phyloP scores from a whole-genome alignment of 2,329 filamentous ascomycete genomes.

The Aspergillus latus region DNA sequence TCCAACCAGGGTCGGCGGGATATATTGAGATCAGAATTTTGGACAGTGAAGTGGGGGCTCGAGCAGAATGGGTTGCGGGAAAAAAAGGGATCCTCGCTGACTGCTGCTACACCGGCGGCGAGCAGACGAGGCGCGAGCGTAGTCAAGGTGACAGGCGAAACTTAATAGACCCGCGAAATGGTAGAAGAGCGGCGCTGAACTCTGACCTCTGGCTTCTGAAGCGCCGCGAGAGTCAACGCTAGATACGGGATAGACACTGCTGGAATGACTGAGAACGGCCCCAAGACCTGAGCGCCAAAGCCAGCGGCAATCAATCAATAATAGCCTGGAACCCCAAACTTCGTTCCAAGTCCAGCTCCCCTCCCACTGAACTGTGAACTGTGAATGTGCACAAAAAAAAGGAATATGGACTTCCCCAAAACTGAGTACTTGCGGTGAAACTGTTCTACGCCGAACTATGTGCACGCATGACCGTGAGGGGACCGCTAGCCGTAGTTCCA shows the following conservation, averaged over 20 bases:
- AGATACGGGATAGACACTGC: conserved; percentile 3
- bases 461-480: conserved; percentile 35
- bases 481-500: conserved; percentile 16
- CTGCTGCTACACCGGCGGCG: conserved; percentile 15
- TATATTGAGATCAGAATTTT: conserved; percentile 24
- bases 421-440: conserved; percentile 22
- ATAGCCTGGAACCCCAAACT: neutral
- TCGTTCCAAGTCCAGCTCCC: neutral
- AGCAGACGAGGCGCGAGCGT: conserved; percentile 17
- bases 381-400: conserved; percentile 1
- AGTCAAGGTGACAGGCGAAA: conserved; percentile 17
- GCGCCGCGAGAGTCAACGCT: conserved; percentile 12
- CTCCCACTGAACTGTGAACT: neutral
- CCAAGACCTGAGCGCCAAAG: conserved; percentile 10
- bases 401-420: conserved; percentile 14
- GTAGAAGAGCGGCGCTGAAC: conserved; percentile 9
- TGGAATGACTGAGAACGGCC: conserved; percentile 9
- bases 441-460: conserved; percentile 27
- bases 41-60: conserved; percentile 23
- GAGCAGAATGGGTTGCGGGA: conserved; percentile 15
- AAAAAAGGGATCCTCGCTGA: conserved; percentile 13
- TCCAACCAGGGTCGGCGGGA: conserved; percentile 13
- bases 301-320: conserved; percentile 10
- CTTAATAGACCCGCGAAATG: conserved; percentile 11
- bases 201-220: neutral